Conservation (phyloP, 2,329 filamentous ascomycete species). For the Biscogniauxia sp. region DNA sequence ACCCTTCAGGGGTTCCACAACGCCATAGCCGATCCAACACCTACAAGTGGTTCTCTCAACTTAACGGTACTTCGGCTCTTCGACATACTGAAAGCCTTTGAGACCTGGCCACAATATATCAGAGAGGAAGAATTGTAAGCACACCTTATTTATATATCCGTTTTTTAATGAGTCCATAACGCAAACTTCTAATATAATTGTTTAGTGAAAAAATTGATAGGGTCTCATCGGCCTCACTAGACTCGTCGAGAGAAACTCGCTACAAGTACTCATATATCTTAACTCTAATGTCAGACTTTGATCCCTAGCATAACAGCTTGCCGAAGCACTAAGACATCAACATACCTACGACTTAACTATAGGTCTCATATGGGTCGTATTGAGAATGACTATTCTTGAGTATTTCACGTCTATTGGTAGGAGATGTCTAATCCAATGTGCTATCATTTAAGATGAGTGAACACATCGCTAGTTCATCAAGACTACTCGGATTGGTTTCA, state of each 20-base stretch:
- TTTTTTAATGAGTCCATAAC: no score
- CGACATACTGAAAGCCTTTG: constrained; percentile 11
- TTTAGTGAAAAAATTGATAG: not conserved
- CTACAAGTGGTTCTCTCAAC: constrained; percentile 10
- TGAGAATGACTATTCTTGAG: no score
- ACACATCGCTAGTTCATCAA: not conserved
- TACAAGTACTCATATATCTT: not conserved
- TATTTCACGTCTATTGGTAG: not conserved
- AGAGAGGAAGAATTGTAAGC: constrained; percentile 3
- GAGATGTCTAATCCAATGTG: not conserved
- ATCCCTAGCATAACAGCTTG: not conserved
- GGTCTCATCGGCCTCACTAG: not conserved
- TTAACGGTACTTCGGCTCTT: constrained; percentile 19
- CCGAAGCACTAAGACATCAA: not conserved
- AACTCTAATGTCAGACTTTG: not conserved
- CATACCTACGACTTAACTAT: no score
- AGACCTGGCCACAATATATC: constrained; percentile 15
- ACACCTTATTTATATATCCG: no score
- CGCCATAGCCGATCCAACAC: constrained; percentile 22
- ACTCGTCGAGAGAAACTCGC: not conserved
- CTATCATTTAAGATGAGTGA: not conserved
- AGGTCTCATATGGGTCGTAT: no score
- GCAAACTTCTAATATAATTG: no score
- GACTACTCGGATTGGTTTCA: not conserved
- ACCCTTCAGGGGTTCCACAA: constrained; percentile 38